A percentile compares a stretch with the other conserved stretches of the same genome.
Conservation (phyloP, 140 eudicot species). For the Anethum foeniculum region DNA sequence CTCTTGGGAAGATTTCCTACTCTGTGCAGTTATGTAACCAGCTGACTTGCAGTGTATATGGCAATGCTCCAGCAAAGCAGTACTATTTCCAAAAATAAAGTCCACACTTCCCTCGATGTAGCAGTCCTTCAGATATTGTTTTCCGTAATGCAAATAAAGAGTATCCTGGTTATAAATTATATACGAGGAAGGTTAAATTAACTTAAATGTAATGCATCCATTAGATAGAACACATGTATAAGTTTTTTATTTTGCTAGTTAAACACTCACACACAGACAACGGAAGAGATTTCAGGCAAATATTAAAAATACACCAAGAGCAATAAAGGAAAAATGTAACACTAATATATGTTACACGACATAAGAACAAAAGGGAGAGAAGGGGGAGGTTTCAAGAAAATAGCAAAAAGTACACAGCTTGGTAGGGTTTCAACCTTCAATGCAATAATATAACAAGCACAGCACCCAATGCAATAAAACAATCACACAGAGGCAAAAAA, state of each 20-base stretch:
- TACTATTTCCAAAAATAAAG: conserved; percentile 93
- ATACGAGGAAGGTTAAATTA: background rate
- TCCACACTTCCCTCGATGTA: conserved; percentile 95
- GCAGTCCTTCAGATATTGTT: conserved; percentile 82
- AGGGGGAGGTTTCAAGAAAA: background rate
- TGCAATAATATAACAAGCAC: background rate
- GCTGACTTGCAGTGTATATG: conserved; percentile 90
- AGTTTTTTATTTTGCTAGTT: background rate
- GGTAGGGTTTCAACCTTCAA: background rate
- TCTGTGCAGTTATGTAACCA: conserved; percentile 83
- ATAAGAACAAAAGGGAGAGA: background rate
- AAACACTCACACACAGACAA: background rate
- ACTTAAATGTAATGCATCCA: background rate
- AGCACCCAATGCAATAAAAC: background rate
- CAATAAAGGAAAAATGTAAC: background rate
- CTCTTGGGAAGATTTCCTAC: conserved; percentile 82
- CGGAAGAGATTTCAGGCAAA: background rate
- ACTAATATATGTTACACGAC: background rate
- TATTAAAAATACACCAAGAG: background rate
- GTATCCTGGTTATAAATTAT: conserved; percentile 51
- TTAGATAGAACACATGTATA: background rate
- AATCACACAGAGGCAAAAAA: background rate
- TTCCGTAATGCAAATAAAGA: conserved; percentile 78
- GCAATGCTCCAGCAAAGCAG: conserved; percentile 87
- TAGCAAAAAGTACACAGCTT: background rate